Evolutionary conservation across 1,139 yeast genomes (phyloP).

Genomic region (Debaryomyces robertsiae): DNA sequence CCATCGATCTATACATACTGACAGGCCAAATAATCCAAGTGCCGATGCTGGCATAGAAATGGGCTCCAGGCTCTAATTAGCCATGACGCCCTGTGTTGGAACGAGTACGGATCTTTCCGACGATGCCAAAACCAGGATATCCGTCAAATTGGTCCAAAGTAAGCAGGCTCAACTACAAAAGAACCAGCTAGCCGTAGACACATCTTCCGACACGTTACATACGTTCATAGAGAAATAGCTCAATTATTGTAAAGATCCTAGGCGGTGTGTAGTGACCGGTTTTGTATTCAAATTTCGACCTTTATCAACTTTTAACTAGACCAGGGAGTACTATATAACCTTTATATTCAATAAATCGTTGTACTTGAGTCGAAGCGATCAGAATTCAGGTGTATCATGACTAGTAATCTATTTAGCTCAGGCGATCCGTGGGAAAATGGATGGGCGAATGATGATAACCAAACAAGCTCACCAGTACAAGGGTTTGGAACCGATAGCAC

Average conservation of each 20-base stretch:
- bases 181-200: constrained; percentile 11
- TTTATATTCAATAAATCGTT: no score
- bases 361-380: not conserved
- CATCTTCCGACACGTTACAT: no score
- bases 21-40: constrained; percentile 8
- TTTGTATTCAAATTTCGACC: not conserved
- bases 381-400: constrained; percentile 15
- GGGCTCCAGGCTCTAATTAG: constrained; percentile 14
- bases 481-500: constrained; percentile 16
- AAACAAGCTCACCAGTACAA: constrained; percentile 10
- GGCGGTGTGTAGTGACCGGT: not conserved
- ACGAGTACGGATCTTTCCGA: constrained; percentile 10
- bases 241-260: no score
- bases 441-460: constrained; percentile 32
- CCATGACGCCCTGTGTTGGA: constrained; percentile 10
- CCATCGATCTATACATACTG: no score
- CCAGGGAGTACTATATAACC: not conserved
- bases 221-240: no score
- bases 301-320: not conserved
- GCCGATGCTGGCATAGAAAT: constrained; percentile 10
- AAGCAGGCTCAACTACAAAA: constrained; percentile 6
- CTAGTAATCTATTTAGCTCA: constrained; percentile 26
- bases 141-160: constrained; percentile 14
- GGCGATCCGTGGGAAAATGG: constrained; percentile 50
- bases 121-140: constrained; percentile 12